These are phyloP conservation scores for Talaromyces funiculosus DNA, from an alignment of 2,329 filamentous ascomycete genomes.

Conservation along the genomic window DNA sequence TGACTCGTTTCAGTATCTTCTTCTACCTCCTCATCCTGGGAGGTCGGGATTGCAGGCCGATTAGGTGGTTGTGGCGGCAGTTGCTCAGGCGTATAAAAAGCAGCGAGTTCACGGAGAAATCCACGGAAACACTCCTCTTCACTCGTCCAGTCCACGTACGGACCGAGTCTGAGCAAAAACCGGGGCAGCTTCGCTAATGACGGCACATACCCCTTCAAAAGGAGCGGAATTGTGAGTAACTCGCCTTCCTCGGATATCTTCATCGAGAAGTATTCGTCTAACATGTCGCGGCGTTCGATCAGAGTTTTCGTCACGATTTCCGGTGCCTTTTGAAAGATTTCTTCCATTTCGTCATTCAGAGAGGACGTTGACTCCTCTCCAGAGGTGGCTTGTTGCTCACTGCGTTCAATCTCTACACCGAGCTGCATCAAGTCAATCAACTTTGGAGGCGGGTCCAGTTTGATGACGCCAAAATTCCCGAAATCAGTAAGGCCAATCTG, in stretches of 20 bases:
- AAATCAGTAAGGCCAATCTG: constrained; percentile 93
- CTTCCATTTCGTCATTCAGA: constrained; percentile 37
- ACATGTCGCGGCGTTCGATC: constrained; percentile 73
- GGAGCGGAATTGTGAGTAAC: constrained; percentile 70
- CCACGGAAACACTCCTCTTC: constrained; percentile 82
- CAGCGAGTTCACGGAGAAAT: constrained; percentile 79
- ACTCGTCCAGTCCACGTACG: constrained; percentile 77
- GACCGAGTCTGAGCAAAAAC: constrained; percentile 82
- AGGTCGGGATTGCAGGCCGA: background rate
- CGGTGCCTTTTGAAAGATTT: constrained; percentile 63
- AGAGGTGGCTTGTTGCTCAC: background rate
- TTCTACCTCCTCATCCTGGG: background rate
- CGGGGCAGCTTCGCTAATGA: constrained; percentile 78
- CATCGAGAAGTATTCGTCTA: constrained; percentile 86
- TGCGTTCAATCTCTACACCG: constrained; percentile 65
- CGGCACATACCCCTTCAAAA: constrained; percentile 85
- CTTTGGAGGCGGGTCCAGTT: constrained; percentile 69
- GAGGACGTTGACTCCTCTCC: background rate
- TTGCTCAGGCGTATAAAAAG: constrained; percentile 85
- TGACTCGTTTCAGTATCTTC: constrained; percentile 16
- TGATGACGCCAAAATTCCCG: constrained; percentile 83
- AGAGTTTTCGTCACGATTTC: constrained; percentile 62
- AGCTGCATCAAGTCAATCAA: constrained; percentile 66
- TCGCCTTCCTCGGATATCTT: constrained; percentile 74
- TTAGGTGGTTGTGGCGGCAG: constrained; percentile 50